Evolutionary conservation across 1,284 basidiomycete species (phyloP).

Genomic region (Irpex rosettiformis): DNA sequence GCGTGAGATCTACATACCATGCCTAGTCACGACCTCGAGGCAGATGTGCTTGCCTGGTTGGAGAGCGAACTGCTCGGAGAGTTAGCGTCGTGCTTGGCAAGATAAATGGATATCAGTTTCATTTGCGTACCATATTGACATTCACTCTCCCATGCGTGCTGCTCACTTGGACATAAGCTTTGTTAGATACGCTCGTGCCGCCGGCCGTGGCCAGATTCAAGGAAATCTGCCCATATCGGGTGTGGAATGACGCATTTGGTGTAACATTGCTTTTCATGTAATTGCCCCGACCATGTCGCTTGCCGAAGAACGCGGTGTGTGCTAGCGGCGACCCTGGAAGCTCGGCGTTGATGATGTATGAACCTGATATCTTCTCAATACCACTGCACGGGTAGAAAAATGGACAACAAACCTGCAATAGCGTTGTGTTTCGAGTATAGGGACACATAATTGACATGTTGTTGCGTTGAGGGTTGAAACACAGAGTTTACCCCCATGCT

Average conservation of each 20-base stretch:
- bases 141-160: conserved; percentile 24
- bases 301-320: conserved; percentile 9
- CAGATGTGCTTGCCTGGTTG: conserved; percentile 24
- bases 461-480: conserved; percentile 15
- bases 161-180: conserved; percentile 20
- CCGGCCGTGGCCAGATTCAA: conserved; percentile 21
- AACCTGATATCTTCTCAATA: conserved; percentile 2
- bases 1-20: conserved; percentile 16
- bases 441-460: conserved; percentile 17
- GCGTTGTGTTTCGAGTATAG: conserved; percentile 16
- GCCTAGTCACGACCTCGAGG: conserved; percentile 23
- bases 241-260: conserved; percentile 26
- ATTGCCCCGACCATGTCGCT: conserved; percentile 1
- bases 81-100: not conserved
- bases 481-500: conserved; percentile 6
- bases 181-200: conserved; percentile 6
- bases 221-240: conserved; percentile 24
- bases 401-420: conserved; percentile 13
- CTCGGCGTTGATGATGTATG: conserved; percentile 16
- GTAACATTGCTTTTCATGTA: conserved; percentile 8
- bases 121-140: conserved; percentile 23
- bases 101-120: not conserved
- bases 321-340: conserved; percentile 9
- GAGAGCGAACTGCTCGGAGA: conserved; percentile 20
- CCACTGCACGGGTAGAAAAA: not conserved